Evolutionary conservation across 2,329 filamentous ascomycete species (phyloP).

Genomic region (Colletotrichum camelliae): DNA sequence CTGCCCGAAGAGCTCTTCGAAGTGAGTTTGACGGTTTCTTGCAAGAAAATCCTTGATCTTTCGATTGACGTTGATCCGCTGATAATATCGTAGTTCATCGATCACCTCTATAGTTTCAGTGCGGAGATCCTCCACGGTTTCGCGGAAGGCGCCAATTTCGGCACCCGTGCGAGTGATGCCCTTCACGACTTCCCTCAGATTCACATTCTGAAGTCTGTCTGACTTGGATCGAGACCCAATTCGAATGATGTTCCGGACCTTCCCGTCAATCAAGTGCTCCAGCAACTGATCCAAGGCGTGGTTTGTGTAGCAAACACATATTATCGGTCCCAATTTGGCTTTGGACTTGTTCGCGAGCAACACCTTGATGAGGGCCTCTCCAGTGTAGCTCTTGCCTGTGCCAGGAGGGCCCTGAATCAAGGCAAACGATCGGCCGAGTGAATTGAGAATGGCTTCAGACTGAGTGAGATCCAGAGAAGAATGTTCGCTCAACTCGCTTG

Average conservation of each 20-base stretch:
- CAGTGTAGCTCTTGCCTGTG: slow-evolving; percentile 70
- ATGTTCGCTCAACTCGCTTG: slow-evolving; percentile 29
- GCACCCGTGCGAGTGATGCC: slow-evolving; percentile 39
- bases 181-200: slow-evolving; percentile 47
- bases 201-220: slow-evolving; percentile 52
- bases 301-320: slow-evolving; percentile 58
- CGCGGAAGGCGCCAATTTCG: slow-evolving; percentile 38
- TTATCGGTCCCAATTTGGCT: slow-evolving; percentile 52
- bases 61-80: neutral
- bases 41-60: neutral
- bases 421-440: slow-evolving; percentile 58
- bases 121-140: slow-evolving; percentile 23
- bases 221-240: slow-evolving; percentile 66
- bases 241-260: slow-evolving; percentile 59
- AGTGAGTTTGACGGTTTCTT: slow-evolving; percentile 13
- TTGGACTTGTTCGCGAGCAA: slow-evolving; percentile 48
- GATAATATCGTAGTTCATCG: neutral
- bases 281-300: slow-evolving; percentile 63
- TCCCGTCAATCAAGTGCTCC: slow-evolving; percentile 59
- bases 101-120: neutral
- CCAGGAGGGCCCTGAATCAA: slow-evolving; percentile 75
- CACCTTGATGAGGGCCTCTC: slow-evolving; percentile 62
- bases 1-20: slow-evolving; percentile 30
- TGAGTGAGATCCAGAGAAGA: slow-evolving; percentile 59
- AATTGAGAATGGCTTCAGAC: slow-evolving; percentile 55